Evolutionary conservation across 2,329 filamentous ascomycete species (phyloP).

Genomic region (Sclerotinia glacialis): DNA sequence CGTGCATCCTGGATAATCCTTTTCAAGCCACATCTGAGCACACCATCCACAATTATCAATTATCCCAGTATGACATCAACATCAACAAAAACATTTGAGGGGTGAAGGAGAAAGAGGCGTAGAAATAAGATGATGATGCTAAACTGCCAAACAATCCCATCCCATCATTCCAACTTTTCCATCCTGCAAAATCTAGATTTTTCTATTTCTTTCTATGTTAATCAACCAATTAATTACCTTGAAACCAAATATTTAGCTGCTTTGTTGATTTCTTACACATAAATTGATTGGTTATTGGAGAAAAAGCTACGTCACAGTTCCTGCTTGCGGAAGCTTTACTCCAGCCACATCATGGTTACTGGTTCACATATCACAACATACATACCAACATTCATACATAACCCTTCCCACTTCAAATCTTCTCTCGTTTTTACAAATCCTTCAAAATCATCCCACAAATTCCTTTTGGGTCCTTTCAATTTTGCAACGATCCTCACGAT

Average conservation of each 20-base stretch:
- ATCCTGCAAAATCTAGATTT: conserved; percentile 12
- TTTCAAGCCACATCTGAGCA: conserved; percentile 13
- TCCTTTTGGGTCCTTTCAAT: neutral
- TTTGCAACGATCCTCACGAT: neutral
- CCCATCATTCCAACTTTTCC: conserved; percentile 19
- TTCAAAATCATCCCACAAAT: neutral
- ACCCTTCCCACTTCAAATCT: neutral
- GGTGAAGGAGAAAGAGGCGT: neutral
- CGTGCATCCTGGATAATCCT: neutral
- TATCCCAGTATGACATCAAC: conserved; percentile 12
- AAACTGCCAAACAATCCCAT: neutral
- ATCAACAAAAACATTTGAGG: conserved; percentile 1
- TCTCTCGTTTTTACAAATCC: neutral
- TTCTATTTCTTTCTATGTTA: neutral
- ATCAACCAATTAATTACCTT: conserved; percentile 10
- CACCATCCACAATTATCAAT: conserved; percentile 6
- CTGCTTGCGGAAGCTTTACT: conserved; percentile 14
- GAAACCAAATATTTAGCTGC: neutral
- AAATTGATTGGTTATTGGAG: neutral
- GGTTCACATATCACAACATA: no score
- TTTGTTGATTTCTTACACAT: neutral
- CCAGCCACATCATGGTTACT: conserved; percentile 9
- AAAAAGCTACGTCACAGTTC: neutral
- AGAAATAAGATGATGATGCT: neutral
- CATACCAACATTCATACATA: neutral